Percentiles rank a stretch among this genome's conserved stretches.
These are phyloP conservation scores for Simplicillium aogashimaense DNA, from an alignment of 2,329 filamentous ascomycete species.

Conservation along the genomic window DNA sequence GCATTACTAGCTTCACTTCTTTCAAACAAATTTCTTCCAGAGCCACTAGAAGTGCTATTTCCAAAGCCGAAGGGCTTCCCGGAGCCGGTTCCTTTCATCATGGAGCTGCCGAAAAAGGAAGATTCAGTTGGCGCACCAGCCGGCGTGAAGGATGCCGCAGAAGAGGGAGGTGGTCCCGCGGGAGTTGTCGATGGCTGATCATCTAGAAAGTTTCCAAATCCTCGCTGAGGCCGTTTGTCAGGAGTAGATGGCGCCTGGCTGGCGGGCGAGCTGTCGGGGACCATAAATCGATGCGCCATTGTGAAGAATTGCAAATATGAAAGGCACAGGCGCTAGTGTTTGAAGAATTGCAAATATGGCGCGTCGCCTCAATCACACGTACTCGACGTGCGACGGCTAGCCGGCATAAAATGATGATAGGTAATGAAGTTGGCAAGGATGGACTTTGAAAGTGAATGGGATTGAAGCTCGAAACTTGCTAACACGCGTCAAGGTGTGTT, in stretches of 20 bases:
- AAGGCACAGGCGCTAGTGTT: neutral
- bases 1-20: slow-evolving; percentile 24
- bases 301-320: slow-evolving; percentile 7
- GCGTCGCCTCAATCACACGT: neutral
- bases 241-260: slow-evolving; percentile 40
- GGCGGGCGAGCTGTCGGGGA: slow-evolving; percentile 30
- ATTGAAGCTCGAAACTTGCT: neutral
- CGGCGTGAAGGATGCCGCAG: slow-evolving; percentile 44
- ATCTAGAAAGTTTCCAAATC: slow-evolving; percentile 26
- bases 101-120: slow-evolving; percentile 44
- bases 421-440: neutral
- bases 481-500: neutral
- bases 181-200: slow-evolving; percentile 43
- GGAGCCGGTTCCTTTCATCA: slow-evolving; percentile 30
- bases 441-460: neutral
- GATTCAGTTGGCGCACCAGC: slow-evolving; percentile 41
- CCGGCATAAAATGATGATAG: neutral
- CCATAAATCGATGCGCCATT: slow-evolving; percentile 31
- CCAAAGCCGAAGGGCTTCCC: slow-evolving; percentile 29
- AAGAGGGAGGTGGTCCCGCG: slow-evolving; percentile 39
- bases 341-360: neutral
- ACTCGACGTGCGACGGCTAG: neutral
- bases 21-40: slow-evolving; percentile 27
- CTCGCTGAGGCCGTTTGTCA: slow-evolving; percentile 24
- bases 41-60: slow-evolving; percentile 14